A percentile compares a stretch with the other conserved stretches of the same genome.
Conservation (phyloP, 2,329 filamentous ascomycete species). For the Incumbomyces delicatus region DNA sequence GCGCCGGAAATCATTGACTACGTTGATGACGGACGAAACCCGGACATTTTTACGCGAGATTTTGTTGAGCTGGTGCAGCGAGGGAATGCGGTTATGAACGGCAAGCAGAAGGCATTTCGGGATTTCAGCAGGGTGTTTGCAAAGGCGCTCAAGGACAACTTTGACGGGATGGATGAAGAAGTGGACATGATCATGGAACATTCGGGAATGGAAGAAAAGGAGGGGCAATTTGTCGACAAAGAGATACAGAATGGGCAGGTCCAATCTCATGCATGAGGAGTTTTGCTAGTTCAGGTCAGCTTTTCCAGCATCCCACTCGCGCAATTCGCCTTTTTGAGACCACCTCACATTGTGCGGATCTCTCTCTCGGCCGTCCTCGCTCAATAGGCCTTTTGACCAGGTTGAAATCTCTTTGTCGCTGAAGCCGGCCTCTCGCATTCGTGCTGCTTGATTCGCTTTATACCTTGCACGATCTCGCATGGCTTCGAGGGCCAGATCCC, state of each 20-base stretch:
- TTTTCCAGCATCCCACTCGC: conserved; percentile 60
- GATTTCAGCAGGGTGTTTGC: conserved; percentile 50
- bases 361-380: conserved; percentile 34
- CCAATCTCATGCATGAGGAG: too few relatives aligned
- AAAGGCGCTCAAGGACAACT: conserved; percentile 46
- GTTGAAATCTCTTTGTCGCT: conserved; percentile 62
- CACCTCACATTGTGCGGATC: conserved; percentile 63
- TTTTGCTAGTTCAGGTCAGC: too few relatives aligned
- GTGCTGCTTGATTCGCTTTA: conserved; percentile 63
- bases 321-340: conserved; percentile 57
- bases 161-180: conserved; percentile 47
- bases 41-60: conserved; percentile 57
- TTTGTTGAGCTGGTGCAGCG: conserved; percentile 55
- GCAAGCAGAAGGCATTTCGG: conserved; percentile 50
- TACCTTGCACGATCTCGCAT: conserved; percentile 70
- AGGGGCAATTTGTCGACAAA: conserved; percentile 1
- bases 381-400: conserved; percentile 47
- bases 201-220: conserved; percentile 12
- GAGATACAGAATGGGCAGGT: conserved; percentile 1
- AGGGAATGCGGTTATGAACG: conserved; percentile 53
- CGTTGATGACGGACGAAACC: conserved; percentile 53
- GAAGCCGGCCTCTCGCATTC: conserved; percentile 69
- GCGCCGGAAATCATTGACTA: conserved; percentile 54
- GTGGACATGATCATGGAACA: conserved; percentile 42
- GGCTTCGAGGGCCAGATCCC: conserved; percentile 71